Base-by-base conservation (phyloP, 2,329 filamentous ascomycete genomes). In the Curvularia sp. region DNA sequence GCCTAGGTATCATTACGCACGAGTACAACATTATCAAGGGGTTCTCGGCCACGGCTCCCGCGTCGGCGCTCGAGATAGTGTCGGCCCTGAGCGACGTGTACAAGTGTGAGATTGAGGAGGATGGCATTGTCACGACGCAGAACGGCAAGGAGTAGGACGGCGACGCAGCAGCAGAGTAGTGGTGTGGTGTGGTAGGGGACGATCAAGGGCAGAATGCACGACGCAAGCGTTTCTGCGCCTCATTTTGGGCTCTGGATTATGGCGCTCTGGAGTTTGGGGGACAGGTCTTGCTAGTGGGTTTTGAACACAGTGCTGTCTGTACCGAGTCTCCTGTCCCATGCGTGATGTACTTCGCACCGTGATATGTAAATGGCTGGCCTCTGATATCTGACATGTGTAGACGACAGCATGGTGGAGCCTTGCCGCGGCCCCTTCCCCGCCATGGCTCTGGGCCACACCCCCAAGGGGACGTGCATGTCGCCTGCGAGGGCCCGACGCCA, bases 41-140 rank as follows among this genome's bases (percentile, higher is more conserved):
- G 47, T 95, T 96, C 75, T 86, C 91, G 31, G 90, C 89, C 51
- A 87, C 89, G 63, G 88, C 89, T 33, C 88, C 92, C 1, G 85
- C 86, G 57, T 86, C 87, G 68, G 84, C 88, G 20, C 82, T 96
- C 55, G 83, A 91, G 58, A 83, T 83, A 5, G 85, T 97, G 30
- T 85, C 88, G 66, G 80, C 86, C 1, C 82, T 86, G 79, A 87
- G 87, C 58, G 80, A 81, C 54, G 75, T 84, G 59, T 88, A 88
- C 77, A 80, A 85, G 51, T 86, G 88, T 1, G 75, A 83, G 30
- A 86, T 97, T 62, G 93, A 97, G 78, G 88, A 93, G 70, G 92
- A 97, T 72, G 81, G 89, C 71, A 78, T 88, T 26, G 85, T 95
- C 49, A 82, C 63, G 8, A 85, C 72, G 9, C 67, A 73, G 55